Base-by-base conservation (phyloP, 73 alveolate genomes). In the Paramecium octaurelia region DNA sequence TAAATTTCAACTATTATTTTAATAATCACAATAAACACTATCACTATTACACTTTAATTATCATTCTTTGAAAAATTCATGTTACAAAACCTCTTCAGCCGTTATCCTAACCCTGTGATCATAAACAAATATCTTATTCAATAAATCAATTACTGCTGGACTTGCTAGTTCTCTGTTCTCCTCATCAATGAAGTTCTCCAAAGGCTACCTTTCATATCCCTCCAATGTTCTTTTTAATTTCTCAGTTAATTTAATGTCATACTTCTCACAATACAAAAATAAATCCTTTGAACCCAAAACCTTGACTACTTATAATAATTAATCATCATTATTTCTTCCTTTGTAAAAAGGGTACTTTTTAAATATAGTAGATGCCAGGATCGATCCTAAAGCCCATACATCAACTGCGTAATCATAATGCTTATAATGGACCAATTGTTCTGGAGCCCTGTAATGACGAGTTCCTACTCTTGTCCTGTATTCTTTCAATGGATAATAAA, bases 371-470 rank as follows among this genome's bases (percentile, higher is more conserved):
- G 95, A 98, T 6, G 96, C 97, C 44, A 96, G 87, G 5, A 97
- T 95, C 48, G 99, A 97, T 10, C 99, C 99, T 36, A 97, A 92
- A 8, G 97, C 95, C 99, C 99, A 97, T 10, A 96, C 95, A 92
- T 97, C 99, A 2, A 97, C 97, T 87, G 95, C 87, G n/a, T 96
- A 93, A 23, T 96, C 97, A 93, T 97, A 97, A 86, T 95, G 73
- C 70, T 75, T 77, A 48, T 94, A 96, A 16, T 98, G 97, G 8
- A 97, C 85, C 27, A 97, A 75, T 34, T 95, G 92, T 89, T 97
- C 99, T n/a, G 99, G 99, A 5, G 99, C 99, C 85, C 99, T 60
- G 87, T 97, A 97, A 98, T 97, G 97, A 57, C 98, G 87, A 43
- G 98, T 97, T 23, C 96, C 94, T 12, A 96, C 97, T 84, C 96